Conservation (phyloP, 768 basidiomycete species). For the Cubamyces lactineus region DNA sequence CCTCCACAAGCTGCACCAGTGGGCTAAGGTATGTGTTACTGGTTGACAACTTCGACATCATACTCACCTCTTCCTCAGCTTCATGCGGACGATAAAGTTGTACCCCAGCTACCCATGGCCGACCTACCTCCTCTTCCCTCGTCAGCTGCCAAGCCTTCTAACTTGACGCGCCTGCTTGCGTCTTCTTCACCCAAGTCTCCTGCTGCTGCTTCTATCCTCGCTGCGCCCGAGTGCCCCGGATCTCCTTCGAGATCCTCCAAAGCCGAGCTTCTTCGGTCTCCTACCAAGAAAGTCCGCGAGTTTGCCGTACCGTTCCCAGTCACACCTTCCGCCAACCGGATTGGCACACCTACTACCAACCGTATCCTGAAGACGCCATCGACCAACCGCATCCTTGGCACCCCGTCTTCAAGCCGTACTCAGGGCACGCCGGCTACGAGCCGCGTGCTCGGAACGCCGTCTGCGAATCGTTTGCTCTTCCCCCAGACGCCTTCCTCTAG, state of each 20-base stretch:
- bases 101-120: conserved; percentile 66
- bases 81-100: conserved; percentile 44
- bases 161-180: conserved; percentile 69
- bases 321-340: conserved; percentile 38
- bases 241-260: conserved; percentile 45
- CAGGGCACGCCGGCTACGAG: conserved; percentile 12
- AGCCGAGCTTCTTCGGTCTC: conserved; percentile 36
- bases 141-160: conserved; percentile 58
- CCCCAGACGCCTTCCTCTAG: conserved; percentile 68
- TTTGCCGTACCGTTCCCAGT: conserved; percentile 56
- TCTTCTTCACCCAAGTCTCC: conserved; percentile 70
- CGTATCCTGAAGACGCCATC: conserved; percentile 19
- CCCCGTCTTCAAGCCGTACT: conserved; percentile 46
- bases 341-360: conserved; percentile 50
- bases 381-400: conserved; percentile 34
- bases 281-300: conserved; percentile 38
- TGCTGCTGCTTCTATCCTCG: conserved; percentile 36
- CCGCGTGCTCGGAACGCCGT: conserved; percentile 12
- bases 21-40: conserved; percentile 57
- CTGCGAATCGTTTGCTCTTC: conserved; percentile 45
- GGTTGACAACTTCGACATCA: background rate
- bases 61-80: conserved; percentile 45
- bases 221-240: conserved; percentile 35
- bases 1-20: conserved; percentile 59
- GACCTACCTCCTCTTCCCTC: conserved; percentile 63